These are phyloP conservation scores for Cutaneotrichosporon spelunceum DNA, from an alignment of 1,284 basidiomycete species.

Conservation along the genomic window DNA sequence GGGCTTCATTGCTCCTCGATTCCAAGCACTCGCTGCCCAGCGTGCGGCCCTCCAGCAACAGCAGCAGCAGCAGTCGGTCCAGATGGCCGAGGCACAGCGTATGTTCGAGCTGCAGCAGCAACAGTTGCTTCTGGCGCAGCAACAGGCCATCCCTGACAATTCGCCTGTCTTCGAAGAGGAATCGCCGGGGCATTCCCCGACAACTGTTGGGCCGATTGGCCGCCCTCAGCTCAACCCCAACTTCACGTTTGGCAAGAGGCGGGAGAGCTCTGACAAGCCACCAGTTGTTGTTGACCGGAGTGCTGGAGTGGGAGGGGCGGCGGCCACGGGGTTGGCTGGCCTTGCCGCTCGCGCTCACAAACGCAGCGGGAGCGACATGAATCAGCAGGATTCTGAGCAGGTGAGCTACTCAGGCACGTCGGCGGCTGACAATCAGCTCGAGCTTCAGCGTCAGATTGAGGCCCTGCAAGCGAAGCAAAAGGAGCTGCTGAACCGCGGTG, in stretches of 20 bases:
- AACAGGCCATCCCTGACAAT: conserved; percentile 20
- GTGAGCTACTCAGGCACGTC: conserved; percentile 52
- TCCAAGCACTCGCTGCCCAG: conserved; percentile 76
- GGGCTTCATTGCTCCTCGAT: conserved; percentile 75
- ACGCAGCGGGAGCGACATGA: conserved; percentile 64
- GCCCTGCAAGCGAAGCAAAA: conserved; percentile 84
- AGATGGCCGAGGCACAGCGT: conserved; percentile 44
- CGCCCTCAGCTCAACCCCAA: conserved; percentile 82
- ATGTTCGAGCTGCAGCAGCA: conserved; percentile 41
- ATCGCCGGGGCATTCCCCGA: conserved; percentile 35
- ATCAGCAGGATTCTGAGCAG: conserved; percentile 73
- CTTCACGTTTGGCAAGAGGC: conserved; percentile 75
- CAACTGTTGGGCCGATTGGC: conserved; percentile 65
- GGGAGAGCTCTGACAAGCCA: conserved; percentile 19
- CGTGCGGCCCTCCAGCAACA: conserved; percentile 46
- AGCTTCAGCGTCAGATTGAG: conserved; percentile 84
- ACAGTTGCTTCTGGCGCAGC: conserved; percentile 30
- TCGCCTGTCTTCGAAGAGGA: conserved; percentile 47
- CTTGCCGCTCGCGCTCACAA: conserved; percentile 52
- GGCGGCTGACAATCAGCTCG: conserved; percentile 60
- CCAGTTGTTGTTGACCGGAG: conserved; percentile 37
- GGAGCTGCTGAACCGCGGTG: conserved; percentile 73
- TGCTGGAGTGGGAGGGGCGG: conserved; percentile 43
- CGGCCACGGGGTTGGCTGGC: conserved; percentile 45
- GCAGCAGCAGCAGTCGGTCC: conserved; percentile 59